These are phyloP conservation scores for Filosporella fistucella DNA, from an alignment of 495 filamentous ascomycete genomes.

Conservation along the genomic window DNA sequence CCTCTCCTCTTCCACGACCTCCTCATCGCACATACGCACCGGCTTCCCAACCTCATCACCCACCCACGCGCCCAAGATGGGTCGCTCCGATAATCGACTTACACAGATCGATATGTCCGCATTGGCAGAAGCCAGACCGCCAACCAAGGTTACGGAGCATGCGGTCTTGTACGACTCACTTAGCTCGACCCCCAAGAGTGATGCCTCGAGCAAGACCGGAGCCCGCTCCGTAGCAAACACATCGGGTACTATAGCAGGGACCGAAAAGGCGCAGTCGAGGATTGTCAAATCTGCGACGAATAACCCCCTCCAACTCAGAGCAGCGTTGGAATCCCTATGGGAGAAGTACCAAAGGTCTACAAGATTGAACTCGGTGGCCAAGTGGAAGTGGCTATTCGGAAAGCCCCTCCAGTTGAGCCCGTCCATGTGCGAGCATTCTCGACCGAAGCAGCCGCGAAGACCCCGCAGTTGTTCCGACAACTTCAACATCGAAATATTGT, in stretches of 20 bases:
- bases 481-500: conserved; percentile 17
- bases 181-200: conserved; percentile 3
- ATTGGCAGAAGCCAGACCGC: conserved; percentile 8
- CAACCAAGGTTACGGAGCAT: conserved; percentile 4
- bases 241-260: background rate
- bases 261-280: conserved; percentile 3
- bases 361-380: conserved; percentile 10
- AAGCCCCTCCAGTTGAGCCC: conserved; percentile 11
- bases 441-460: conserved; percentile 5
- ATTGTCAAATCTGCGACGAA: conserved; percentile 7
- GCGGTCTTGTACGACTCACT: conserved; percentile 10
- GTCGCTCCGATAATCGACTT: conserved; percentile 6
- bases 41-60: background rate
- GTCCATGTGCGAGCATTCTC: conserved; percentile 13
- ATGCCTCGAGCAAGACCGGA: conserved; percentile 11
- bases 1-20: background rate
- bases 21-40: background rate
- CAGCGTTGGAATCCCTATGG: conserved; percentile 9
- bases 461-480: conserved; percentile 5
- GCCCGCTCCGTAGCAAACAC: conserved; percentile 3
- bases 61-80: conserved; percentile 8
- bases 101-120: conserved; percentile 9
- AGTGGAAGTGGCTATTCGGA: conserved; percentile 14
- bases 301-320: conserved; percentile 8
- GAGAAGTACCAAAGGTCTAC: conserved; percentile 11